Percentiles rank a stretch among this genome's conserved stretches.
phyloP scores from a whole-genome alignment of 371 early-diverging fungal species.

The Mortierella sp. region DNA sequence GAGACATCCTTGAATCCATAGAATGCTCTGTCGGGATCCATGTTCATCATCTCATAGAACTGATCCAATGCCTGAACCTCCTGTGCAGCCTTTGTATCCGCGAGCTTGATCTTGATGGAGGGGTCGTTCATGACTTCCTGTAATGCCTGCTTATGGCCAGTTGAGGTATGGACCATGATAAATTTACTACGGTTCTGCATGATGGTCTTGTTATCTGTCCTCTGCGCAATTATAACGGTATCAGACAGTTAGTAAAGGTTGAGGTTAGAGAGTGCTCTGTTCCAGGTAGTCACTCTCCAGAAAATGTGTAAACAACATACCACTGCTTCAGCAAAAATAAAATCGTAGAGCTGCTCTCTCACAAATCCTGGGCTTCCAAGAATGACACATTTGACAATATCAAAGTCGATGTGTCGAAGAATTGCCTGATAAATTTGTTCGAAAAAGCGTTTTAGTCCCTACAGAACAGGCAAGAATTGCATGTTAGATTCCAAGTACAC shows the following conservation, averaged over 20 bases:
- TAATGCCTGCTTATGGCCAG: constrained; percentile 95
- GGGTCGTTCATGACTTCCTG: constrained; percentile 94
- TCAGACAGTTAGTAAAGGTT: not conserved
- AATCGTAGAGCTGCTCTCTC: constrained; percentile 86
- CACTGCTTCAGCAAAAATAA: constrained; percentile 88
- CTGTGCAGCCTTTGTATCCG: constrained; percentile 92
- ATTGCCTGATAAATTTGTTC: constrained; percentile 93
- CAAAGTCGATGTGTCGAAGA: constrained; percentile 87
- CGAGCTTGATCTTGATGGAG: constrained; percentile 80
- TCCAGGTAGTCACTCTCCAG: not conserved
- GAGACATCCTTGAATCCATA: constrained; percentile 91
- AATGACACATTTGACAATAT: constrained; percentile 91
- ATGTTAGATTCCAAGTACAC: not conserved
- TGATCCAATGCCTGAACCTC: constrained; percentile 87
- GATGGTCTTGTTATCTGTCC: constrained; percentile 83
- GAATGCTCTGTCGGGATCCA: constrained; percentile 91
- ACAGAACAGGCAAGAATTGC: not conserved
- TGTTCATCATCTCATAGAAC: constrained; percentile 91
- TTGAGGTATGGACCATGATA: constrained; percentile 90
- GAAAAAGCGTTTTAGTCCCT: constrained; percentile 86
- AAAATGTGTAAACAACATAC: constrained; percentile 53
- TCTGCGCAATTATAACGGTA: constrained; percentile 54
- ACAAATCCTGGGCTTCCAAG: constrained; percentile 97
- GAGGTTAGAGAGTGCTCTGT: not conserved
- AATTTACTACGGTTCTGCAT: constrained; percentile 91